Percentiles rank a stretch among this genome's conserved stretches.
These are phyloP conservation scores for Knoxdaviesia proteae DNA, from an alignment of 2,329 filamentous ascomycete genomes.

Conservation along the genomic window DNA sequence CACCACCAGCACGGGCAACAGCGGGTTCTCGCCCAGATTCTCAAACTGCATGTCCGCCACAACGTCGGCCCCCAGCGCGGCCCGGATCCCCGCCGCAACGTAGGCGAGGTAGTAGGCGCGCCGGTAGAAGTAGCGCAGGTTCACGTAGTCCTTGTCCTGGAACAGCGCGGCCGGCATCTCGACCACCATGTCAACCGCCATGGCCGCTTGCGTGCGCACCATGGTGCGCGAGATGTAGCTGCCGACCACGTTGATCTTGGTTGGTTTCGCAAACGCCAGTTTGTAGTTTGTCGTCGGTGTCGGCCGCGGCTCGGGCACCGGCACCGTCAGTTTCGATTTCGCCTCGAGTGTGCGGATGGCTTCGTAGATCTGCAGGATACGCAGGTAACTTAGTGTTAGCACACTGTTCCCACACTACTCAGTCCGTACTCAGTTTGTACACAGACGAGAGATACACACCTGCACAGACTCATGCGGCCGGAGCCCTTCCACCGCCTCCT, in stretches of 20 bases:
- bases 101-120: conserved; percentile 79
- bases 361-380: conserved; percentile 35
- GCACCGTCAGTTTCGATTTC: conserved; percentile 30
- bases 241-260: conserved; percentile 68
- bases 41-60: conserved; percentile 34
- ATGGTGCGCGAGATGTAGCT: conserved; percentile 66
- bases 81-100: conserved; percentile 49
- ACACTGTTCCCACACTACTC: background rate
- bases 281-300: conserved; percentile 61
- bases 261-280: conserved; percentile 54
- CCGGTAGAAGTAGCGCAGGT: conserved; percentile 88
- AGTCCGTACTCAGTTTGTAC: background rate
- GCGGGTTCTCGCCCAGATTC: conserved; percentile 48
- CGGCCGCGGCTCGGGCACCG: conserved; percentile 68
- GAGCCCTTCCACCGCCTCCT: conserved; percentile 29
- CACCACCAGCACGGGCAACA: conserved; percentile 47
- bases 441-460: conserved; percentile 16
- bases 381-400: no score
- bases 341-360: conserved; percentile 48
- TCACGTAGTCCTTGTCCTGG: conserved; percentile 85
- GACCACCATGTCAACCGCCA: conserved; percentile 63
- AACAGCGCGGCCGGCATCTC: conserved; percentile 66
- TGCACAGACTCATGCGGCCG: conserved; percentile 25
- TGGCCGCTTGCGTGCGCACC: conserved; percentile 35
- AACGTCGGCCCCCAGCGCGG: conserved; percentile 29